These are phyloP conservation scores for Ascochyta pisi DNA, from an alignment of 2,329 filamentous ascomycete genomes.

Conservation along the genomic window DNA sequence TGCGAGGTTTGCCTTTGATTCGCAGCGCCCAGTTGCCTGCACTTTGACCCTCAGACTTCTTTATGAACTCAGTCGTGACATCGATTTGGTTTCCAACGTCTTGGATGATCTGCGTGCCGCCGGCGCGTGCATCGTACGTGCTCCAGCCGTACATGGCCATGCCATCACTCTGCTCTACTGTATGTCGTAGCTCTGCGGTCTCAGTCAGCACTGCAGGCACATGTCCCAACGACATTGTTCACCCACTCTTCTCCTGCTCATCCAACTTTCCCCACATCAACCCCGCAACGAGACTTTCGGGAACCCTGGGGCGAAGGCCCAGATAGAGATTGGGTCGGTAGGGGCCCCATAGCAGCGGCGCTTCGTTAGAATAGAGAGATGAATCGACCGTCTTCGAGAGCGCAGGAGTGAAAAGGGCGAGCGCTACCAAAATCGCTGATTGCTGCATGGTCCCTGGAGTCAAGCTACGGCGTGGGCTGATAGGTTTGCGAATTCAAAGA, in stretches of 20 bases:
- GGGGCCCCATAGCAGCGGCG: constrained; percentile 92
- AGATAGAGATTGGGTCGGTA: constrained; percentile 95
- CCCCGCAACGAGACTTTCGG: constrained; percentile 79
- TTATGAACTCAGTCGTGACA: constrained; percentile 89
- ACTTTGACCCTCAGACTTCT: constrained; percentile 81
- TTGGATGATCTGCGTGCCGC: constrained; percentile 85
- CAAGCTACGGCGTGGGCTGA: constrained; percentile 13
- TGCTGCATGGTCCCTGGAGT: constrained; percentile 25
- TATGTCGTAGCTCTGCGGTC: constrained; percentile 73
- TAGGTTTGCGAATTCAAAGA: constrained; percentile 5
- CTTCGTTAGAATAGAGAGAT: constrained; percentile 59
- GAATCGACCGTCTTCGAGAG: constrained; percentile 19
- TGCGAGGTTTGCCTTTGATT: constrained; percentile 77
- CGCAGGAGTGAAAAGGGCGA: constrained; percentile 21
- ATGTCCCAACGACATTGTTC: background rate
- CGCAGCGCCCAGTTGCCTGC: constrained; percentile 90
- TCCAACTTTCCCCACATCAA: constrained; percentile 90
- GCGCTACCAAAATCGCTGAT: constrained; percentile 25
- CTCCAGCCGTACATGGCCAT: constrained; percentile 98
- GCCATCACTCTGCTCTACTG: constrained; percentile 89
- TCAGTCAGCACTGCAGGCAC: constrained; percentile 12
- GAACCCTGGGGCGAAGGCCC: constrained; percentile 80
- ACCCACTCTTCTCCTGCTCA: constrained; percentile 75
- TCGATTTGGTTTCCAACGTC: constrained; percentile 86
- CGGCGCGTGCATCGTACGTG: constrained; percentile 85